Conservation (phyloP, 176 grass and related monocot species). For the Triticum aestivum region IWGSC_CS_RefSeq_v2.1 NC_057807.1:713085748-713086247, state of each 20-base stretch:
- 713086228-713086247: neutral
- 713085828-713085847: neutral
- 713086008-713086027: neutral
- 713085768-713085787: neutral
- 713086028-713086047: neutral
- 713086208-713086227: neutral
- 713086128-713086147: neutral
- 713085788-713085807: neutral
- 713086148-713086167: neutral
- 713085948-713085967: neutral
- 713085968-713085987: neutral
- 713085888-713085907: conserved; percentile 23
- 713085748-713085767: rapidly evolving
- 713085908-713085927: neutral
- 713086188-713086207: neutral
- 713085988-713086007: neutral
- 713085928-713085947: rapidly evolving
- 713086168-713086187: neutral
- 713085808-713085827: neutral
- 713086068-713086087: neutral
- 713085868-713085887: neutral
- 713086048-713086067: conserved; percentile 6
- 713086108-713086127: neutral
- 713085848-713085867: rapidly evolving
- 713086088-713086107: neutral